Conservation (phyloP, 2,329 filamentous ascomycete species). For the Nothopassalora personata region DNA sequence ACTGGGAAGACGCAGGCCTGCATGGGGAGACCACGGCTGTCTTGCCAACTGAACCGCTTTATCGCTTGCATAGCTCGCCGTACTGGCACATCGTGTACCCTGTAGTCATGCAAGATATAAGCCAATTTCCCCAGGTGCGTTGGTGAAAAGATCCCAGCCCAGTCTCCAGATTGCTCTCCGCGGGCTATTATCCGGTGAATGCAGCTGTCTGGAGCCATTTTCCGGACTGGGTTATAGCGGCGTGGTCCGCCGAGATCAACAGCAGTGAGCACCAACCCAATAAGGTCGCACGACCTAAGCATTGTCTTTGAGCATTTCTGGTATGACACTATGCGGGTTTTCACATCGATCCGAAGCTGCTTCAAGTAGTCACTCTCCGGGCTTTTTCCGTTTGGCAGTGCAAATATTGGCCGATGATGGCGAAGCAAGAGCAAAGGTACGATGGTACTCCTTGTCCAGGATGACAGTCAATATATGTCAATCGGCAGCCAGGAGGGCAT, state of each 20-base stretch:
- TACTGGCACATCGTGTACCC: background rate
- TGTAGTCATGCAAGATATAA: background rate
- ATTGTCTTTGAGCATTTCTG: too few relatives aligned
- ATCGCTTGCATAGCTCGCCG: background rate
- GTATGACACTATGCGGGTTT: too few relatives aligned
- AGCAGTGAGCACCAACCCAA: background rate
- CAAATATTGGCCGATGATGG: background rate
- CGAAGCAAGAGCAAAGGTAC: background rate
- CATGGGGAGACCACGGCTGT: background rate
- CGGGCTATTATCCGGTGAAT: background rate
- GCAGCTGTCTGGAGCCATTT: background rate
- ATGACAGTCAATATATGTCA: background rate
- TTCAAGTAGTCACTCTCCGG: background rate
- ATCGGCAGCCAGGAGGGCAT: background rate
- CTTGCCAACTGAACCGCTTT: background rate
- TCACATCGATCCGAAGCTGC: background rate
- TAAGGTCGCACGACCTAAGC: too few relatives aligned
- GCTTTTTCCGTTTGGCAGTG: background rate
- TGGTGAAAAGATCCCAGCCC: background rate
- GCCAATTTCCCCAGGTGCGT: background rate
- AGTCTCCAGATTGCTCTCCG: background rate
- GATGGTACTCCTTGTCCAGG: background rate
- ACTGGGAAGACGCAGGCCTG: background rate
- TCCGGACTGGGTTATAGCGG: background rate
- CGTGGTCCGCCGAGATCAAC: too few relatives aligned